Conservation (phyloP, 140 eudicot genomes). For the Bidens hawaiensis region DNA sequence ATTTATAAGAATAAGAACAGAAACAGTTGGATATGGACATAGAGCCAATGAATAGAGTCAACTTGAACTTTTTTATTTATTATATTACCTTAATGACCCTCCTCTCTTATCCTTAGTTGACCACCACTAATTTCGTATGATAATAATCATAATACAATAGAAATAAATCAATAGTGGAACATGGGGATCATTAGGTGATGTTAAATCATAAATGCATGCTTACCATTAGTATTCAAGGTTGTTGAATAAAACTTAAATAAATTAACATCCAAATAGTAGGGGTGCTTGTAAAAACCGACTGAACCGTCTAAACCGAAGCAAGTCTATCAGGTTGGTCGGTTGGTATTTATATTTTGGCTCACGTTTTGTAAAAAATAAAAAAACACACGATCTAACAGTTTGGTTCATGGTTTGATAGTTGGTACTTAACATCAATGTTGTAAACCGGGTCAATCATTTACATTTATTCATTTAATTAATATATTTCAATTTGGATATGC, state of each 20-base stretch:
- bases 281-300: too few relatives aligned
- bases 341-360: too few relatives aligned
- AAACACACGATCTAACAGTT: background rate
- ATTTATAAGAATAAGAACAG: conserved; percentile 13
- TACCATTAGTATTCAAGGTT: conserved; percentile 8
- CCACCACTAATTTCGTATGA: conserved; percentile 20
- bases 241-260: conserved; percentile 8
- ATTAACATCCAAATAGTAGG: background rate
- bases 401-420: background rate
- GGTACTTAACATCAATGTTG: background rate
- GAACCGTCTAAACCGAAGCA: too few relatives aligned
- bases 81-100: conserved; percentile 29
- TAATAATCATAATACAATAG: background rate
- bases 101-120: conserved; percentile 30
- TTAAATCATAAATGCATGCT: conserved; percentile 16
- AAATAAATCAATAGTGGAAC: conserved; percentile 1
- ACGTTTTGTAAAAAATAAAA: too few relatives aligned
- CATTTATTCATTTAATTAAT: too few relatives aligned
- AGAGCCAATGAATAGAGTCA: conserved; percentile 27
- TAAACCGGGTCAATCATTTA: background rate
- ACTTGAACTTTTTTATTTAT: conserved; percentile 12
- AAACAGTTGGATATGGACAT: conserved; percentile 32
- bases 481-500: too few relatives aligned
- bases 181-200: conserved; percentile 18
- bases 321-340: too few relatives aligned